Conservation (phyloP, 2,329 filamentous ascomycete species). For the Pestalotiopsis sp. region DNA sequence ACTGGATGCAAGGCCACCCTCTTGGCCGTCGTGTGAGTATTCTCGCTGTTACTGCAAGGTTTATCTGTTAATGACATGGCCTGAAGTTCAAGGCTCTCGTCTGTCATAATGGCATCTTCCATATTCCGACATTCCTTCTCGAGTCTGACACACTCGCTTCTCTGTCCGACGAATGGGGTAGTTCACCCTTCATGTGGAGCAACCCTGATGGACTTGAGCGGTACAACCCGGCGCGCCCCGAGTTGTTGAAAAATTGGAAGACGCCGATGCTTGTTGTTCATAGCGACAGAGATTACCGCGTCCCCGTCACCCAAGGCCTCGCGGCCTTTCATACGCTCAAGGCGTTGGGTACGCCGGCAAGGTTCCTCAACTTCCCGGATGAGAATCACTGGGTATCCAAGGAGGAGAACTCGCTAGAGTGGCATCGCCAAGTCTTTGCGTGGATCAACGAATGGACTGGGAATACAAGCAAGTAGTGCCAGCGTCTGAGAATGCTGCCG, state of each 20-base stretch:
- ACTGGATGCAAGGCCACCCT: constrained; percentile 58
- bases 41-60: neutral
- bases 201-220: constrained; percentile 47
- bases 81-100: constrained; percentile 56
- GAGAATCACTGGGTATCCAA: constrained; percentile 20
- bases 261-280: constrained; percentile 74
- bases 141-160: constrained; percentile 24
- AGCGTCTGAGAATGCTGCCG: neutral
- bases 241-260: constrained; percentile 56
- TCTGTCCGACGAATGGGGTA: constrained; percentile 40
- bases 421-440: constrained; percentile 21
- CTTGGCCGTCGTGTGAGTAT: constrained; percentile 46
- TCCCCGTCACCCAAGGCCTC: constrained; percentile 39
- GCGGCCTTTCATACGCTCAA: constrained; percentile 23
- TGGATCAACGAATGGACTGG: constrained; percentile 21
- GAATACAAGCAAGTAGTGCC: neutral
- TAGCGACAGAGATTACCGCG: constrained; percentile 68
- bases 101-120: constrained; percentile 51
- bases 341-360: constrained; percentile 18
- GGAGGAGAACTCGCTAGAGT: constrained; percentile 21
- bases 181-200: constrained; percentile 44
- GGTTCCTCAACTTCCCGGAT: constrained; percentile 22
- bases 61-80: neutral
- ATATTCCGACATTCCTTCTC: constrained; percentile 30
- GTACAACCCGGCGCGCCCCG: constrained; percentile 50